phyloP scores from a whole-genome alignment of 495 filamentous ascomycete species.

The Xanthoparmelia taractica region DNA sequence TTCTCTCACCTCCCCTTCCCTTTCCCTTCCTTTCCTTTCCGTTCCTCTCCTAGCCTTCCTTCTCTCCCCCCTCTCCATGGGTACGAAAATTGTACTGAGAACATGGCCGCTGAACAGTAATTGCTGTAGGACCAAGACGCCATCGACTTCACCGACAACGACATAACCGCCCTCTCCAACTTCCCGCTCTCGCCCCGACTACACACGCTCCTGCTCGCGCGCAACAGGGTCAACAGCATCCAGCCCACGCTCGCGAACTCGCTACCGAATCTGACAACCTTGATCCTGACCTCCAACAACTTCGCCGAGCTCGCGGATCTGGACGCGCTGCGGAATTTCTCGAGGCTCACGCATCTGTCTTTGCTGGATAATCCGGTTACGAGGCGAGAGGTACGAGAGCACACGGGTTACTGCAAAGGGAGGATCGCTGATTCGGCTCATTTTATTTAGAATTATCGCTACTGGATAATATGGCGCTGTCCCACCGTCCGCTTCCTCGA shows the following conservation, averaged over 20 bases:
- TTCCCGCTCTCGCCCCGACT: slow-evolving; percentile 90
- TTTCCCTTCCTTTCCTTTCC: no score
- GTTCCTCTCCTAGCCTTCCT: not conserved
- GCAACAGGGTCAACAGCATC: slow-evolving; percentile 78
- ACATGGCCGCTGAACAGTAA: not conserved
- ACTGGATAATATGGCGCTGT: slow-evolving; percentile 82
- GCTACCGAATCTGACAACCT: slow-evolving; percentile 66
- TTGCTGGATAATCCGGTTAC: slow-evolving; percentile 83
- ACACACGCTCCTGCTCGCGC: slow-evolving; percentile 75
- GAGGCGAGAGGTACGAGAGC: slow-evolving; percentile 70
- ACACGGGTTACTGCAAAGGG: not conserved
- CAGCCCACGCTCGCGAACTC: slow-evolving; percentile 63
- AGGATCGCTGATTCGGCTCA: not conserved
- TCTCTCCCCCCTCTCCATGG: not conserved
- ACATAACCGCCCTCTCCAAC: slow-evolving; percentile 80
- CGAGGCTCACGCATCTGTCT: slow-evolving; percentile 65
- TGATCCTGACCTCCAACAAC: slow-evolving; percentile 73
- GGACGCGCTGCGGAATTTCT: slow-evolving; percentile 67
- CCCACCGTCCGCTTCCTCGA: slow-evolving; percentile 86
- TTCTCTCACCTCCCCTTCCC: no score
- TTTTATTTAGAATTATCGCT: slow-evolving; percentile 70
- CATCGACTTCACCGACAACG: slow-evolving; percentile 98
- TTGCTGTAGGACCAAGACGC: slow-evolving; percentile 65
- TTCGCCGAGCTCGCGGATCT: slow-evolving; percentile 76
- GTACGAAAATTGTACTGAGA: not conserved